Evolutionary conservation across 371 early-diverging fungal genomes (phyloP), one percentile per base, ranked within the genome.

Genomic region (Astathelohania contejeani): DNA sequence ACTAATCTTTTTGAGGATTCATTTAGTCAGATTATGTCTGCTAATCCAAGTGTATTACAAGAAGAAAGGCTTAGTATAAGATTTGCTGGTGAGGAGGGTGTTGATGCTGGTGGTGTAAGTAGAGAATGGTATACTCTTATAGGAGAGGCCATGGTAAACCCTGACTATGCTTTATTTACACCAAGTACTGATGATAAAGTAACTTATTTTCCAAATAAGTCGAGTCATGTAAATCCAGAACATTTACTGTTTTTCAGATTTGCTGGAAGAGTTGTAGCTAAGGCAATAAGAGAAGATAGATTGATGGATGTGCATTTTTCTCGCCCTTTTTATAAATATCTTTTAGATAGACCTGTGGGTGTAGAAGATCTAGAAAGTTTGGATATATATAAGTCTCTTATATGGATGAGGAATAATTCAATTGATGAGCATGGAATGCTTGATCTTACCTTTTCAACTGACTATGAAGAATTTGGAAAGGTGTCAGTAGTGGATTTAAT

Each of bases 41-140:
- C 82, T 54, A 77, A n/a, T n/a, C n/a, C 79, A 1, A 90, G 90
- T 43, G 83, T 87, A 29, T 89, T 89, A 59, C 83, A n/a, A n/a
- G 90, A 70, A 66, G 86, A 86, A 52, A 89, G 87, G 66, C 77
- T 96, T 38, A 82, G 80, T 63, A 89, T 96, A 20, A 81, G 85
- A 45, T 93, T 96, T 76, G 78, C 83, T 56, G 86, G 86, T 19
- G 96, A 96, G 76, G 91, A 91, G 65, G 96, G 93, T 48, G 83
- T 92, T 0, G 96, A 96, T 78, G 90, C 85, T 23, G 96, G 96
- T 28, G 96, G 96, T 48, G 84, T 96, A 14, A 86, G 90, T 1
- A 81, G 94, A 56, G 97, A 96, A 75, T 96, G 93, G 92, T 91
- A 88, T 79, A 82, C 83, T 48, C 89, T 84, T 6, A 78, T 96